Conservation (phyloP, 208 protist genomes). For the Leishmania braziliensis region DNA sequence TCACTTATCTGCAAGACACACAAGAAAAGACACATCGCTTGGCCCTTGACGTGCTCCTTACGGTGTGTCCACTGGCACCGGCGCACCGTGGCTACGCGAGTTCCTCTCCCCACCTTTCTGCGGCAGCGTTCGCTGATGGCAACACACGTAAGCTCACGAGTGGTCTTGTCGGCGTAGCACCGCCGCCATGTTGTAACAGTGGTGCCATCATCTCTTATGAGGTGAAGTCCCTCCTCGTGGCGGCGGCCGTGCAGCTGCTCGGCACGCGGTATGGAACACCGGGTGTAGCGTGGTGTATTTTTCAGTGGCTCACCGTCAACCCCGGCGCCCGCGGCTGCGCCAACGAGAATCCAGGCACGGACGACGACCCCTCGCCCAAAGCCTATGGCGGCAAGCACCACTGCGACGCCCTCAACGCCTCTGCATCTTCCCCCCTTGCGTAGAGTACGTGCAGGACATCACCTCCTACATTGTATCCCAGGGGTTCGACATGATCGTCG, state of each 20-base stretch:
- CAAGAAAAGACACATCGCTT: conserved; percentile 45
- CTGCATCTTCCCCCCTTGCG: not conserved
- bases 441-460: conserved; percentile 22
- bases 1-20: conserved; percentile 48
- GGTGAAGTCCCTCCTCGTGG: conserved; percentile 46
- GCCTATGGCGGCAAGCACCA: not conserved
- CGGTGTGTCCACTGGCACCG: conserved; percentile 35
- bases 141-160: not conserved
- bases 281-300: conserved; percentile 30
- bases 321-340: not conserved
- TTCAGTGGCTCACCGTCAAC: conserved; percentile 32
- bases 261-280: conserved; percentile 38
- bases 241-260: conserved; percentile 51
- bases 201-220: conserved; percentile 29
- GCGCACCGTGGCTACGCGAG: not conserved
- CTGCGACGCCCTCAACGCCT: not conserved
- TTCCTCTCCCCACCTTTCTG: not conserved
- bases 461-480: conserved; percentile 23
- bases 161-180: not conserved
- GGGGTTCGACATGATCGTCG: conserved; percentile 30
- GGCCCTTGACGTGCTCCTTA: conserved; percentile 48
- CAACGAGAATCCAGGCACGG: not conserved
- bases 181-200: not conserved
- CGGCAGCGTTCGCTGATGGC: not conserved
- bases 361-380: not conserved